Percentiles rank a stretch among this genome's conserved stretches.
phyloP scores from a whole-genome alignment of 2,329 filamentous ascomycete species.

The Thermothelomyces thermophilus region DNA sequence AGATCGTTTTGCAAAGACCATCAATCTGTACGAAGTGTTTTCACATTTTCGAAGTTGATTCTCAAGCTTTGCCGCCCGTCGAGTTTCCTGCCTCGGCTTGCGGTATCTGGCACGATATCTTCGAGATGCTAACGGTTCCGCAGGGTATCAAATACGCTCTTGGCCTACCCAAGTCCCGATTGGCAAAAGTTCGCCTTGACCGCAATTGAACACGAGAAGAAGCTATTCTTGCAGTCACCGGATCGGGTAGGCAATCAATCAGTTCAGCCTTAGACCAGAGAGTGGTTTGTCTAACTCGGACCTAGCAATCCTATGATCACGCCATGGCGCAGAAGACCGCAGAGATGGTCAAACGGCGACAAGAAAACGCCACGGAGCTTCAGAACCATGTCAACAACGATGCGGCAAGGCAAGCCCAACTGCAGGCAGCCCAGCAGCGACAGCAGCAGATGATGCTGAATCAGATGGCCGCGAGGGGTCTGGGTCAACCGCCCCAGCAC shows the following conservation, averaged over 20 bases:
- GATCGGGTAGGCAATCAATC: slow-evolving; percentile 40
- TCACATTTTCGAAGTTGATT: neutral
- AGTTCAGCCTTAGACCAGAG: neutral
- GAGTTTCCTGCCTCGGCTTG: neutral
- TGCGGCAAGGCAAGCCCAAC: slow-evolving; percentile 24
- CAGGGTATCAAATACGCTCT: slow-evolving; percentile 46
- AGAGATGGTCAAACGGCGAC: slow-evolving; percentile 46
- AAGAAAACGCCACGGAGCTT: slow-evolving; percentile 43
- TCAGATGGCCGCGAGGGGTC: slow-evolving; percentile 43
- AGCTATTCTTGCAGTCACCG: slow-evolving; percentile 38
- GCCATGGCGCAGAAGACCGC: slow-evolving; percentile 39
- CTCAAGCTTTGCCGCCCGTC: too few relatives aligned
- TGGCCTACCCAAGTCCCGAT: slow-evolving; percentile 39
- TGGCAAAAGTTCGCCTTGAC: slow-evolving; percentile 35
- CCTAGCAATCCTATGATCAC: slow-evolving; percentile 45
- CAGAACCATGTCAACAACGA: slow-evolving; percentile 42
- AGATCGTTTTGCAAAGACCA: slow-evolving; percentile 30
- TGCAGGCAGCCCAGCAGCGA: slow-evolving; percentile 27
- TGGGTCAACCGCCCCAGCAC: slow-evolving; percentile 45
- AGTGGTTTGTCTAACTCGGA: slow-evolving; percentile 19
- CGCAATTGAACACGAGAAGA: slow-evolving; percentile 43
- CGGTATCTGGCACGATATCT: too few relatives aligned
- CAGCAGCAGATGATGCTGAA: slow-evolving; percentile 46
- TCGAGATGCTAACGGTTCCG: neutral
- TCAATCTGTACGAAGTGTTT: slow-evolving; percentile 32